A percentile compares a stretch with the other conserved stretches of the same genome.
These are phyloP conservation scores for Penicillium olsonii DNA, from an alignment of 2,329 filamentous ascomycete genomes.

Conservation along the genomic window DNA sequence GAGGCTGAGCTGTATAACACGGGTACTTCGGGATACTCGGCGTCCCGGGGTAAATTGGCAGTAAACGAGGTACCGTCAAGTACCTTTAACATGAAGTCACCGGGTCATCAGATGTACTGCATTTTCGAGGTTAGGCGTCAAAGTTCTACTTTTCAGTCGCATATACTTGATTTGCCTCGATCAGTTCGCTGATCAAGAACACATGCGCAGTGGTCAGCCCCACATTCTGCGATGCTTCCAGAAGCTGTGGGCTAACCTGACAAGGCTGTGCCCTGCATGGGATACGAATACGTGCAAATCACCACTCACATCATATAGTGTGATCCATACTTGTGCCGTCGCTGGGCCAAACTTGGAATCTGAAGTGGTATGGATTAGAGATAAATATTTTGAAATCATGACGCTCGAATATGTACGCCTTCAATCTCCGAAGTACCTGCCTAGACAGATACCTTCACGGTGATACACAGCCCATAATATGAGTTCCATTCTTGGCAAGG, in stretches of 20 bases:
- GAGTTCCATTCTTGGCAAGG: no score
- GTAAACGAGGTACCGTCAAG: neutral
- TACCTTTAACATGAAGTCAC: constrained; percentile 1
- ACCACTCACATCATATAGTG: no score
- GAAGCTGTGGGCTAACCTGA: neutral
- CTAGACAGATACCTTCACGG: no score
- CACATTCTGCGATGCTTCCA: neutral
- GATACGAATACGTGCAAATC: neutral
- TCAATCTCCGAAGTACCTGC: no score
- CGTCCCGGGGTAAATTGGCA: neutral
- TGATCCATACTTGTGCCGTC: no score
- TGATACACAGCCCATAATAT: no score
- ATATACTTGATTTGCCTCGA: neutral
- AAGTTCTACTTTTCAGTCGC: neutral
- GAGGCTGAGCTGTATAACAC: constrained; percentile 7
- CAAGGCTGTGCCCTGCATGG: neutral
- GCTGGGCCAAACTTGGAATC: no score
- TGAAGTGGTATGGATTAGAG: no score
- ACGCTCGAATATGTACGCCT: no score
- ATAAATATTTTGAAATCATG: no score
- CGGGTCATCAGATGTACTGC: neutral
- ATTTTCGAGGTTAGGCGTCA: neutral
- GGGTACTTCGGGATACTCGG: constrained; percentile 1
- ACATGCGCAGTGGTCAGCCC: neutral
- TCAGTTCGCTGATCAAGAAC: neutral